phyloP scores from a whole-genome alignment of 352 stramenopile genomes.

The Globisporangium mamillatum region DNA sequence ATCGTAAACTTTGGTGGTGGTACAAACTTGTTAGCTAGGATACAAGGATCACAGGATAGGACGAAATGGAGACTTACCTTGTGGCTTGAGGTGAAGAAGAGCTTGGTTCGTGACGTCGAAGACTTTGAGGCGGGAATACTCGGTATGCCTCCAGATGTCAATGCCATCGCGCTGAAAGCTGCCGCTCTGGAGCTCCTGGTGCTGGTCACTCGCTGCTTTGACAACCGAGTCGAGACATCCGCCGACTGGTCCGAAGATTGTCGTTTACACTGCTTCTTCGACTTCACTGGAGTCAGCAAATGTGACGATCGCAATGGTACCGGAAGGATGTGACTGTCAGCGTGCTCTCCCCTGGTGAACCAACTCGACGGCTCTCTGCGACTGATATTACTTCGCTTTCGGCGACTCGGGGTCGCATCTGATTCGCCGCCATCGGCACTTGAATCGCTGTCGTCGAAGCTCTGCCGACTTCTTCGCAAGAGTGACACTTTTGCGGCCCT shows the following conservation, averaged over 20 bases:
- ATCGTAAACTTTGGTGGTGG: constrained; percentile 49
- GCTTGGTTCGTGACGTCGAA: constrained; percentile 21
- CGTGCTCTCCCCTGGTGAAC: constrained; percentile 15
- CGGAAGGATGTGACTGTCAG: neutral
- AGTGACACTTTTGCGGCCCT: constrained; percentile 16
- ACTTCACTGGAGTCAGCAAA: constrained; percentile 21
- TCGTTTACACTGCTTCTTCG: constrained; percentile 52
- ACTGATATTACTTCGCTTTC: constrained; percentile 70
- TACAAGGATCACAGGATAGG: no score
- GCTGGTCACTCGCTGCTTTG: constrained; percentile 41
- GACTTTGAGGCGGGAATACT: constrained; percentile 3
- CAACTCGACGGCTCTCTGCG: constrained; percentile 7
- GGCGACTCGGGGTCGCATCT: constrained; percentile 42
- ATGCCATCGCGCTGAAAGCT: constrained; percentile 11
- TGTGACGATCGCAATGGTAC: neutral
- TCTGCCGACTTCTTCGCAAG: constrained; percentile 46
- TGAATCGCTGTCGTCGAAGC: constrained; percentile 57
- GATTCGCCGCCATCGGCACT: constrained; percentile 49
- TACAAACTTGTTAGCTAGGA: no score
- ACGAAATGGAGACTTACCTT: constrained; percentile 35
- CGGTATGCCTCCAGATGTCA: constrained; percentile 14
- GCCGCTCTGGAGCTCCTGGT: constrained; percentile 12
- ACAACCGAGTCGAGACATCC: constrained; percentile 28
- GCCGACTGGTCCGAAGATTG: constrained; percentile 41
- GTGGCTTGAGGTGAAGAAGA: constrained; percentile 74